A percentile compares a stretch with the other conserved stretches of the same genome.
Evolutionary conservation across 176 grass and related monocot genomes (phyloP).

Genomic region (Rhynchospora tenuis): DNA sequence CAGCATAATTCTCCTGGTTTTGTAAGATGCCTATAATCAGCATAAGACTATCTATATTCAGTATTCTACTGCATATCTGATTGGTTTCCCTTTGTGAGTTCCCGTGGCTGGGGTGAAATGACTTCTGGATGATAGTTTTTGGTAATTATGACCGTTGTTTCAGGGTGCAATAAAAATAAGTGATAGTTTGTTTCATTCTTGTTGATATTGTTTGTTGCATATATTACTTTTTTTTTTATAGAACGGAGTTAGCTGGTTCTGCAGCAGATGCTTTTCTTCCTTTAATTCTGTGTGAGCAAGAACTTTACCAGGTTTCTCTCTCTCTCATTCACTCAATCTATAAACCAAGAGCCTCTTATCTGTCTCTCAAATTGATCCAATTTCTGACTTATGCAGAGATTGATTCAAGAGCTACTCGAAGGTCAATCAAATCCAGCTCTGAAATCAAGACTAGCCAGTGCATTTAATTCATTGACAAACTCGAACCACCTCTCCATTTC

Average conservation of each 20-base stretch:
- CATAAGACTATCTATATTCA: background rate
- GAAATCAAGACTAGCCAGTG: constrained; percentile 67
- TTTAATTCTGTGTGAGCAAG: constrained; percentile 84
- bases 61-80: background rate
- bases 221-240: constrained; percentile 20
- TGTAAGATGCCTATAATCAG: background rate
- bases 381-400: constrained; percentile 35
- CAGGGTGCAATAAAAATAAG: background rate
- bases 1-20: background rate
- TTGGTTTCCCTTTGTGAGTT: background rate
- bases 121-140: no score
- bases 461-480: constrained; percentile 73
- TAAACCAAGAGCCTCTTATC: background rate
- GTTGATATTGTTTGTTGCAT: background rate
- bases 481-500: constrained; percentile 63
- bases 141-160: background rate
- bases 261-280: constrained; percentile 92
- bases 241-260: constrained; percentile 79
- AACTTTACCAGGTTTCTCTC: constrained; percentile 64
- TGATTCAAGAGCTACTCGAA: constrained; percentile 77
- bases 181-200: background rate
- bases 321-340: background rate
- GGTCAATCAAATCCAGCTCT: constrained; percentile 55
- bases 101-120: background rate
- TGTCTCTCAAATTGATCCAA: background rate